phyloP scores from a whole-genome alignment of 139 green algal species.

The Closterium sp. region DNA sequence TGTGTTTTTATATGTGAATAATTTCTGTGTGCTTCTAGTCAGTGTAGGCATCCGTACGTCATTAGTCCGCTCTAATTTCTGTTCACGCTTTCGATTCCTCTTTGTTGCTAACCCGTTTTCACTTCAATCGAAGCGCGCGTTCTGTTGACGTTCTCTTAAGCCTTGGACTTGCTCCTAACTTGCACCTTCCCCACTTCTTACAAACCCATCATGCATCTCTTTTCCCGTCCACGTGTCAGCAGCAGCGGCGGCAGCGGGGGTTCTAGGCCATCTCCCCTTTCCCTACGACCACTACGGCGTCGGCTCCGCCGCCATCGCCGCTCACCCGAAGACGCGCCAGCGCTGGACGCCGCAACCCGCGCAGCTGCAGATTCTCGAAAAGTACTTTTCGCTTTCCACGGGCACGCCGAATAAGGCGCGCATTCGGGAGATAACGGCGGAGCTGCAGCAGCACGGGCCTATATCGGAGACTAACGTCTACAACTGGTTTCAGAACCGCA shows the following conservation, averaged over 20 bases:
- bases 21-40: no score
- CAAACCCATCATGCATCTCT: background rate
- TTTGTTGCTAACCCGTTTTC: no score
- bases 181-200: background rate
- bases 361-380: slow-evolving; percentile 50
- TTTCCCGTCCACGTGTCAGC: background rate
- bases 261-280: background rate
- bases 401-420: slow-evolving; percentile 42
- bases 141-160: background rate
- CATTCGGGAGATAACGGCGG: slow-evolving; percentile 48
- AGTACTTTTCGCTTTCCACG: slow-evolving; percentile 33
- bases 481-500: slow-evolving; percentile 60
- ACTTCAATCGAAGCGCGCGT: no score
- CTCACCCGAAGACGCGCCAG: slow-evolving; percentile 12
- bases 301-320: background rate
- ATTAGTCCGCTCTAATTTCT: background rate
- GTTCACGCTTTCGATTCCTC: no score
- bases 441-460: slow-evolving; percentile 43
- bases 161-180: background rate
- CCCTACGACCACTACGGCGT: background rate
- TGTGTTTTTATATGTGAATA: no score
- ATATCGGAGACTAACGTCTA: slow-evolving; percentile 55
- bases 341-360: slow-evolving; percentile 47
- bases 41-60: background rate
- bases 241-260: background rate